Conservation (phyloP, 305 asterid genomes). For the Fraxinus albicans region DNA sequence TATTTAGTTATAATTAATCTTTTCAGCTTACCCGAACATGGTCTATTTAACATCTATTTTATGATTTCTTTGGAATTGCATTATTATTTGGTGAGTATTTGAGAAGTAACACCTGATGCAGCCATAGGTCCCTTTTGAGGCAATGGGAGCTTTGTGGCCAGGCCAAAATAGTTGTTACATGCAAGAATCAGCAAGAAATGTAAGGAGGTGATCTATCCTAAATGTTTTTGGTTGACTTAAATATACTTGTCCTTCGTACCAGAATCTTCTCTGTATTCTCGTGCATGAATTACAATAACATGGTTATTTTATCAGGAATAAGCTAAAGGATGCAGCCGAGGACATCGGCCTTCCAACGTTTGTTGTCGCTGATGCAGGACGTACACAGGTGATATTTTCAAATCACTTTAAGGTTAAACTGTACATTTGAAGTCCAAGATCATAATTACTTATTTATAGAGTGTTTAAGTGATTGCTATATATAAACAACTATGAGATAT, state of each 20-base stretch:
- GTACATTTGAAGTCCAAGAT: neutral
- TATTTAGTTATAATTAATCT: neutral
- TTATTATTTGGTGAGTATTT: constrained; percentile 5
- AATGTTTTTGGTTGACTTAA: neutral
- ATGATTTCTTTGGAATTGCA: neutral
- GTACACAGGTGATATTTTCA: constrained; percentile 66
- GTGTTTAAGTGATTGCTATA: neutral
- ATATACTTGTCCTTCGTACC: neutral
- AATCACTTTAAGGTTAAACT: neutral
- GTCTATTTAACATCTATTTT: neutral
- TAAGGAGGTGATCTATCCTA: constrained; percentile 43
- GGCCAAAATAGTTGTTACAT: constrained; percentile 87
- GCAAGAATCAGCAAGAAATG: constrained; percentile 99
- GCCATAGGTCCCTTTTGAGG: constrained; percentile 76
- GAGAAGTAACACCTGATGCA: constrained; percentile 36
- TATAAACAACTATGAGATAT: neutral
- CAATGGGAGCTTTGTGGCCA: constrained; percentile 91
- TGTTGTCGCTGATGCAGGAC: constrained; percentile 96
- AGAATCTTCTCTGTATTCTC: constrained; percentile 13
- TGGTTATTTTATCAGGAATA: constrained; percentile 56
- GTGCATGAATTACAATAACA: neutral
- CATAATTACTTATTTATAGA: neutral
- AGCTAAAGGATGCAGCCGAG: constrained; percentile 85
- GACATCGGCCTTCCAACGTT: constrained; percentile 84
- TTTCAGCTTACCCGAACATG: neutral